Conservation (phyloP, 2,329 filamentous ascomycete species). For the Cytospora mali region DNA sequence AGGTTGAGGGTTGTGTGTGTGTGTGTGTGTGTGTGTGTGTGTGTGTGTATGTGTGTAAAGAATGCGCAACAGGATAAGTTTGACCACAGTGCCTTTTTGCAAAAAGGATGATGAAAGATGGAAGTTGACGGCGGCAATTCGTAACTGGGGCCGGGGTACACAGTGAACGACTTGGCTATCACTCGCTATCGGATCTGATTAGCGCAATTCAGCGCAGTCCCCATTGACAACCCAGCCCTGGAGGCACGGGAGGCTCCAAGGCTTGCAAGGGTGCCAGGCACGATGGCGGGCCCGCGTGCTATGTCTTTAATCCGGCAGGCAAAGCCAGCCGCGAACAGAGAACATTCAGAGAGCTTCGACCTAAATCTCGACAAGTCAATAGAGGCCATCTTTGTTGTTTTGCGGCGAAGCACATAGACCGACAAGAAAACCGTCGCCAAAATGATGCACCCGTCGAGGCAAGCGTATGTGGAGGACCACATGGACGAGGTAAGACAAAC, state of each 20-base stretch:
- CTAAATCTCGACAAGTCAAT: background rate
- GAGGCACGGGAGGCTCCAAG: too few relatives aligned
- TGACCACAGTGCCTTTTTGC: background rate
- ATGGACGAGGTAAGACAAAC: constrained; percentile 61
- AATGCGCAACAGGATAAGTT: background rate
- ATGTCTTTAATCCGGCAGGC: background rate
- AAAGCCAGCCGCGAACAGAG: background rate
- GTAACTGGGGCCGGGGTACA: background rate
- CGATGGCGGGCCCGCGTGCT: background rate
- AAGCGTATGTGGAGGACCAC: constrained; percentile 91
- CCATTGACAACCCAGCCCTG: background rate
- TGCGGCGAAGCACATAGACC: background rate
- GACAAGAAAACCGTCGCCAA: constrained; percentile 33
- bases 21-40: too few relatives aligned
- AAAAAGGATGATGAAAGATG: constrained; percentile 14
- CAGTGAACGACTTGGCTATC: constrained; percentile 19
- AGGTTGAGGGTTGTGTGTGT: background rate
- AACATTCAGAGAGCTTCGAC: background rate
- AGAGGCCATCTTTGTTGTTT: background rate
- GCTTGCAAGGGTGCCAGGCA: background rate
- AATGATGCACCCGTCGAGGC: constrained; percentile 83
- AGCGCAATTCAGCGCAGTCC: constrained; percentile 11
- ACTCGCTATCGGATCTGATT: constrained; percentile 16
- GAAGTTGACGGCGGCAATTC: constrained; percentile 1
- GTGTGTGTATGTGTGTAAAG: too few relatives aligned